phyloP scores from a whole-genome alignment of 495 filamentous ascomycete genomes.

The Glonium stellatum region DNA sequence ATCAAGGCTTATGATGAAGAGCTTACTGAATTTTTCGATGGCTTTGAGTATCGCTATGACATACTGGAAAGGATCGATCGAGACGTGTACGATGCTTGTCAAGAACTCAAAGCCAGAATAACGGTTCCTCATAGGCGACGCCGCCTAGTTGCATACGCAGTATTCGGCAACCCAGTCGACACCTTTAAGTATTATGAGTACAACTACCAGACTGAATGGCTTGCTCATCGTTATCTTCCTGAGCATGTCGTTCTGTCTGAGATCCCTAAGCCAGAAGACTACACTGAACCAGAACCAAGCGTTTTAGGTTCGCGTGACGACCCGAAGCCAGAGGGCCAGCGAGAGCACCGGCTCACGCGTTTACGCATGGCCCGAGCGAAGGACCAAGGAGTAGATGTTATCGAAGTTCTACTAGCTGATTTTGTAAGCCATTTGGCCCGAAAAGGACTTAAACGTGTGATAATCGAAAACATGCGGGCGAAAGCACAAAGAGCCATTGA shows the following conservation, averaged over 20 bases:
- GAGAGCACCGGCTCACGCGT: neutral
- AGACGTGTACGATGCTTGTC: slow-evolving; percentile 5
- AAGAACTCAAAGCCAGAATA: neutral
- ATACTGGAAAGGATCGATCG: slow-evolving; percentile 20
- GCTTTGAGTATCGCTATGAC: slow-evolving; percentile 19
- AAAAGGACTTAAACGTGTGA: neutral
- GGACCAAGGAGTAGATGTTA: slow-evolving; percentile 12
- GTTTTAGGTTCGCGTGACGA: neutral
- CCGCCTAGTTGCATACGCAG: slow-evolving; percentile 11
- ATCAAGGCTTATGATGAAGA: slow-evolving; percentile 1
- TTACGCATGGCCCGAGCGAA: slow-evolving; percentile 3
- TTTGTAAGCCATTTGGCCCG: neutral
- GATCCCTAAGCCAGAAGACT: slow-evolving; percentile 10
- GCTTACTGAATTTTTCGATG: slow-evolving; percentile 17
- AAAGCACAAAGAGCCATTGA: slow-evolving; percentile 1
- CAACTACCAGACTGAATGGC: slow-evolving; percentile 20
- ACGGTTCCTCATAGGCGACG: slow-evolving; percentile 6
- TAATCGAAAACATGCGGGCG: slow-evolving; percentile 4
- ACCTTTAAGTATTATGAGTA: slow-evolving; percentile 22
- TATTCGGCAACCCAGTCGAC: slow-evolving; percentile 22
- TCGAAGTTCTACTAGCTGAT: slow-evolving; percentile 19
- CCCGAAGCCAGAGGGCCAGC: neutral
- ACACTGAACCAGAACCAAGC: slow-evolving; percentile 3
- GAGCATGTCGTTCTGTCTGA: slow-evolving; percentile 21
- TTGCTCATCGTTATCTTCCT: slow-evolving; percentile 25